Base-by-base conservation (phyloP, 2,329 filamentous ascomycete genomes). In the Penicillium sp. region DNA sequence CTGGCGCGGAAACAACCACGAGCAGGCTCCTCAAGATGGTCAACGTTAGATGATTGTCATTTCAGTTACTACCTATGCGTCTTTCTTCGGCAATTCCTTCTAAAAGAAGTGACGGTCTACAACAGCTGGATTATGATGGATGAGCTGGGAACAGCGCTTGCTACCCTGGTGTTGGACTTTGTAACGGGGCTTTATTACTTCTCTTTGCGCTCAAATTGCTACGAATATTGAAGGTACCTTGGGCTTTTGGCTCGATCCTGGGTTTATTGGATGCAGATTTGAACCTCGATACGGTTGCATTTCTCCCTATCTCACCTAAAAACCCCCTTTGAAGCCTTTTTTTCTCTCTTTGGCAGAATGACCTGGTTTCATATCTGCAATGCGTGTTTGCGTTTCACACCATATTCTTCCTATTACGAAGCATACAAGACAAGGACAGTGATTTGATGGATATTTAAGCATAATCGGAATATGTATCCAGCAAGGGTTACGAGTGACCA, bases 1-100 rank as follows among this genome's bases (percentile, higher is more conserved):
- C 62, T 69, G 63, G 64, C 64, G 67, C 33, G 57, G 59, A 45
- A 55, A 61, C 48, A 60, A 55, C 53, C 58, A 57, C 50, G 56
- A 53, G 44, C 62, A 54, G 8, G 56, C 53, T 42, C 61, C 63
- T 11, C 51, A 56, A 25, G 60, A 65, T 42, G 64, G 59, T 48
- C 57, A 63, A 36, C 61, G 62, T 28, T 42, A 22, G 37, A 33
- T 40, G 43, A 50, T 37, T 40, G 11, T 22, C n/a, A 50, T 55
- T 50, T 41, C n/a, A 43, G 41, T 38, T 30, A 14, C n/a, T 42
- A 11, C 14, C 2, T 30, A 17, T 35, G 50, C 8, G 22, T 8
- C 26, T 36, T 42, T 28, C 25, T 17, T 54, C n/a, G 1, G 22
- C 14, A 30, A 14, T 55, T 54, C 42, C 28, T 31, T 45, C 41